phyloP scores from a whole-genome alignment of 805 yeast genomes.

The Saturnispora saitoi region DNA sequence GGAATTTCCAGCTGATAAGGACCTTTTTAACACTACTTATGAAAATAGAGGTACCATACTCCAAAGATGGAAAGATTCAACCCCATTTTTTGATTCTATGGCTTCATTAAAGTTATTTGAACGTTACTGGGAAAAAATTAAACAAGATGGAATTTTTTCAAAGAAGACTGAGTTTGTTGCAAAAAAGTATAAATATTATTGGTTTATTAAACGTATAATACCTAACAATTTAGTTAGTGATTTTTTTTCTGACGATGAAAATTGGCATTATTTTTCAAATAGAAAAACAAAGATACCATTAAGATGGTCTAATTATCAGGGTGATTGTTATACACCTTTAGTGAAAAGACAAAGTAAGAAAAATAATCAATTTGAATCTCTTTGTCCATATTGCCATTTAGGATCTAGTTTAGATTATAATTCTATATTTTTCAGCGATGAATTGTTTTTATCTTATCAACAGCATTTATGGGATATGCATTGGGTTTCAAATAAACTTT shows the following conservation, averaged over 20 bases:
- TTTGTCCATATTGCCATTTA: slow-evolving; percentile 4
- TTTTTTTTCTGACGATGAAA: not conserved
- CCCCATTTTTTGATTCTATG: not conserved
- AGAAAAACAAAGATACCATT: not conserved
- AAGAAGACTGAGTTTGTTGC: not conserved
- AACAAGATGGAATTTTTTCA: not conserved
- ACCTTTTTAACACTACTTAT: not conserved
- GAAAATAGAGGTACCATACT: not conserved
- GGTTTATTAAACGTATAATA: not conserved
- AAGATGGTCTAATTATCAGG: not conserved
- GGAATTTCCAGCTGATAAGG: not conserved
- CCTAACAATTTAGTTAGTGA: not conserved
- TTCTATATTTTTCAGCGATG: not conserved
- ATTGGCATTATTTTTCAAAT: slow-evolving; percentile 1
- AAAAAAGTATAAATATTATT: not conserved
- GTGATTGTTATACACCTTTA: slow-evolving; percentile 3
- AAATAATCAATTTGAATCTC: not conserved
- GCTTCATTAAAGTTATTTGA: not conserved
- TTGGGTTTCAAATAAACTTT: not conserved
- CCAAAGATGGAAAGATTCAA: not conserved
- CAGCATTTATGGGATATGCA: slow-evolving; percentile 4
- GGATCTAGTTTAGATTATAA: not conserved
- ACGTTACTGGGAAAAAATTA: not conserved
- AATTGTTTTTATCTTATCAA: slow-evolving; percentile 2
- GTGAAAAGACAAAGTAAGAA: not conserved